Evolutionary conservation across 306 rosid species (phyloP), one percentile per base, ranked within the genome.

Genomic region (Cucurbita moschata): DNA sequence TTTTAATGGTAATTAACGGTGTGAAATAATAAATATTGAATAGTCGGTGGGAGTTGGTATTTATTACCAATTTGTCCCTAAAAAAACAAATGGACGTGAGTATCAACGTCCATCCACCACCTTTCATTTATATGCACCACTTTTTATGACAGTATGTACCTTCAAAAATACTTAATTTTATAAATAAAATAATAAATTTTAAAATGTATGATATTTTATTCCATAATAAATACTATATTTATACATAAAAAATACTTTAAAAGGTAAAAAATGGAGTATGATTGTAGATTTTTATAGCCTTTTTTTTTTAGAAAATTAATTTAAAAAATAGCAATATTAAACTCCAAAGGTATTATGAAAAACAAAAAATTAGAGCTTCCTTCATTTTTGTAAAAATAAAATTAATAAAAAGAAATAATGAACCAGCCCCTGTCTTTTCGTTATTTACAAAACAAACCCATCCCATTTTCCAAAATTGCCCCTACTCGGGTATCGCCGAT

Each of bases 401-500:
- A 57, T 30, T 10, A 23, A 37, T 19, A 4, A 73, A 43, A 73
- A 73, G 5, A n/a, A 4, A 50, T 59, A 74, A 60, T 46, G 10
- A n/a, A 44, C 23, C 10, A 15, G 18, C 7, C 57, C 77, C 77
- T 60, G 26, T 35, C 47, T 58, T 21, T 15, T 37, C 43, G 50
- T 64, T 54, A 57, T 30, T 76, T 49, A 88, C 89, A 72, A 72
- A 62, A 77, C 46, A 81, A 74, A 73, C 86, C 81, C 16, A 21
- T 26, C 54, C 5, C 19, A 75, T 8, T 51, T 75, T 19, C 35
- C 63, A 60, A 46, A 19, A 75, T 7, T 10, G 18, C 74, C 77
- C 69, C 77, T 89, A 95, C 81, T 95, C 99, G 12, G 93, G 96
- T 30, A 95, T 91, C 0, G 96, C 79, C 65, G 57, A 82, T 89